Conservation (phyloP, 208 protist species). For the Trypanosoma avium region DNA sequence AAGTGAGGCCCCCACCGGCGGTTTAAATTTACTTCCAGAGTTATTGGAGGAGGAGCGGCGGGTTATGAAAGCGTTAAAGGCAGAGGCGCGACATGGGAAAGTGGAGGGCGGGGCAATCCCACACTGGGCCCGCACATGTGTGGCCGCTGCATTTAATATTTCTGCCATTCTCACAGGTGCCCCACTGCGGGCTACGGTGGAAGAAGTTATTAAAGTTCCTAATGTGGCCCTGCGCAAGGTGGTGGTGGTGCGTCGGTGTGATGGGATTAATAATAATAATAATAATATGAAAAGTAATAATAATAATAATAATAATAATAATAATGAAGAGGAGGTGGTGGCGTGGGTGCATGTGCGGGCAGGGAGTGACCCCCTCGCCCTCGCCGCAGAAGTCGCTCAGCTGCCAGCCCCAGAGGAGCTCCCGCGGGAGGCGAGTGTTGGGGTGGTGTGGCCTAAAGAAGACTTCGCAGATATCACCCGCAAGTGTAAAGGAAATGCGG, state of each 20-base stretch:
- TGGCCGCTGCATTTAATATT: conserved; percentile 70
- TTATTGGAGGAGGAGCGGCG: conserved; percentile 72
- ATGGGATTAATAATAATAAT: conserved; percentile 11
- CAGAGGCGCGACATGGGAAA: conserved; percentile 52
- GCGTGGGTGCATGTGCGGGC: conserved; percentile 60
- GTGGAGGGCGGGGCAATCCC: conserved; percentile 47
- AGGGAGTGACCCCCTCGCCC: conserved; percentile 29
- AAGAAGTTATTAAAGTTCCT: conserved; percentile 43
- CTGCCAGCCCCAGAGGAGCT: conserved; percentile 27
- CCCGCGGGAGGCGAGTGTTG: conserved; percentile 21
- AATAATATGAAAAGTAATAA: no score
- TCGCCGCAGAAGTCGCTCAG: conserved; percentile 30
- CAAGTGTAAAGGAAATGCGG: conserved; percentile 29
- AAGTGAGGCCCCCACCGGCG: conserved; percentile 36
- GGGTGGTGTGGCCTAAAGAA: conserved; percentile 72
- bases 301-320: no score
- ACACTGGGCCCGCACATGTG: conserved; percentile 55
- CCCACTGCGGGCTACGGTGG: conserved; percentile 48
- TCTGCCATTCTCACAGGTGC: conserved; percentile 41
- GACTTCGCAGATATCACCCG: conserved; percentile 43
- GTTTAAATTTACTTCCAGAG: conserved; percentile 41
- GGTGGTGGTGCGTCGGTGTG: conserved; percentile 34
- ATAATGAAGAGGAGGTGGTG: no score
- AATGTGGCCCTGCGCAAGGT: conserved; percentile 33
- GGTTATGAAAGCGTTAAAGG: conserved; percentile 50